These are phyloP conservation scores for Plenodomus tracheiphilus DNA, from an alignment of 2,329 filamentous ascomycete species.

Conservation along the genomic window DNA sequence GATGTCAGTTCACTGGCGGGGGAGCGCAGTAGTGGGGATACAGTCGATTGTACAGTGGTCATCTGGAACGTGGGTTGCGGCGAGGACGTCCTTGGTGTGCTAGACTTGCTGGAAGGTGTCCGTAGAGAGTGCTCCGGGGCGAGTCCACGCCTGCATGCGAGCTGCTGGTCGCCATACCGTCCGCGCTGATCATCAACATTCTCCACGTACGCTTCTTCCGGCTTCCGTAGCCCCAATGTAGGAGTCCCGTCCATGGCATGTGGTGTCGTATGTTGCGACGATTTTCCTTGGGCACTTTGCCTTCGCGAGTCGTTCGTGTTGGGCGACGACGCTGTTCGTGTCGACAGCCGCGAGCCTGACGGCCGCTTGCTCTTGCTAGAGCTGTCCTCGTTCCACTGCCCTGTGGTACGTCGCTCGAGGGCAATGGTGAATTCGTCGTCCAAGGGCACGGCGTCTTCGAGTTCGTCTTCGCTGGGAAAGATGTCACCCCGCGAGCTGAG, in stretches of 20 bases:
- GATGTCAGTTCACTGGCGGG: slow-evolving; percentile 17
- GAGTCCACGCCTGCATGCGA: slow-evolving; percentile 60
- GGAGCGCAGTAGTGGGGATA: slow-evolving; percentile 21
- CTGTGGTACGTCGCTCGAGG: slow-evolving; percentile 70
- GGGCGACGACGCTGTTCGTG: slow-evolving; percentile 51
- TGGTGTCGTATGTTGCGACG: slow-evolving; percentile 30
- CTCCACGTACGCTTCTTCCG: slow-evolving; percentile 62
- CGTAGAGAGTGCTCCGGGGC: slow-evolving; percentile 27
- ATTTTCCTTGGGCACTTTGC: slow-evolving; percentile 18
- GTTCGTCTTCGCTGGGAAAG: slow-evolving; percentile 85
- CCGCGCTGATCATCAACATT: slow-evolving; percentile 59
- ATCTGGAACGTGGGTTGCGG: slow-evolving; percentile 13
- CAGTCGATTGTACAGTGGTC: slow-evolving; percentile 9
- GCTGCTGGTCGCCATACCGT: slow-evolving; percentile 57
- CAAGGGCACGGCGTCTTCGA: slow-evolving; percentile 85
- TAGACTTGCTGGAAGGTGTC: slow-evolving; percentile 11
- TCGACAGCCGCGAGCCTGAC: slow-evolving; percentile 53
- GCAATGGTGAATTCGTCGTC: slow-evolving; percentile 90
- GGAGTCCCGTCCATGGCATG: slow-evolving; percentile 43
- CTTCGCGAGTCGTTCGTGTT: slow-evolving; percentile 42
- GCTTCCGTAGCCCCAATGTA: slow-evolving; percentile 58
- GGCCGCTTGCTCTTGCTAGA: slow-evolving; percentile 62
- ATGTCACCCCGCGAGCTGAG: slow-evolving; percentile 86
- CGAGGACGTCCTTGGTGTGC: slow-evolving; percentile 13
- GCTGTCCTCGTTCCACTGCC: slow-evolving; percentile 64